These are phyloP conservation scores for Erodium moschatum DNA, from an alignment of 441 rosid species.

Conservation along the genomic window DNA sequence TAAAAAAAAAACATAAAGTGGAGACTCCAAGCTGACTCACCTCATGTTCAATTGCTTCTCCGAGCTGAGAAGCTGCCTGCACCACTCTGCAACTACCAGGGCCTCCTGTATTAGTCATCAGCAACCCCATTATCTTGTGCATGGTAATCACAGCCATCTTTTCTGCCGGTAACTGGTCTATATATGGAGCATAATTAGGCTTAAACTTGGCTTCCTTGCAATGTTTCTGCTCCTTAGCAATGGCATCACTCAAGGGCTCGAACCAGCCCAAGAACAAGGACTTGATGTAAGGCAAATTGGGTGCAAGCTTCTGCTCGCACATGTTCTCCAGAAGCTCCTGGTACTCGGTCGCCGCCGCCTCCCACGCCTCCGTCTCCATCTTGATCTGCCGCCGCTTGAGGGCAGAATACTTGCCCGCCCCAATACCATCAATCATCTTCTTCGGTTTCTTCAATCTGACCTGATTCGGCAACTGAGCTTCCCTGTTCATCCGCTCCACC, in stretches of 20 bases:
- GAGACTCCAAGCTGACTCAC: slow-evolving; percentile 29
- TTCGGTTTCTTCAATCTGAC: slow-evolving; percentile 29
- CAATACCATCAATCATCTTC: slow-evolving; percentile 54
- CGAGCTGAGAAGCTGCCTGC: slow-evolving; percentile 67
- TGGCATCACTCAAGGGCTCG: slow-evolving; percentile 73
- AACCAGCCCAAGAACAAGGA: slow-evolving; percentile 88
- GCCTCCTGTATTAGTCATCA: slow-evolving; percentile 57
- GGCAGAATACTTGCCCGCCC: slow-evolving; percentile 34
- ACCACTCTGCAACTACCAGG: slow-evolving; percentile 59
- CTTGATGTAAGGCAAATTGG: slow-evolving; percentile 78
- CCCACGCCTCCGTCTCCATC: slow-evolving; percentile 93
- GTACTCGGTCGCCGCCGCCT: slow-evolving; percentile 71
- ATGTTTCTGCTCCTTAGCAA: slow-evolving; percentile 51
- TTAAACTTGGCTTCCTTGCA: slow-evolving; percentile 31
- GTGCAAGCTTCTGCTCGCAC: slow-evolving; percentile 94
- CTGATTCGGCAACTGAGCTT: slow-evolving; percentile 23
- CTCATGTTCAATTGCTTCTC: slow-evolving; percentile 95
- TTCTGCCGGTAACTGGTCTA: slow-evolving; percentile 55
- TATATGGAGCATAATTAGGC: slow-evolving; percentile 40
- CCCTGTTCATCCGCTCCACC: slow-evolving; percentile 34
- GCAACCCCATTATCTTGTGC: slow-evolving; percentile 79
- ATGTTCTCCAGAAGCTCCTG: slow-evolving; percentile 67
- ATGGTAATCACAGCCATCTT: slow-evolving; percentile 91
- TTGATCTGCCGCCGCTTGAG: slow-evolving; percentile 61
- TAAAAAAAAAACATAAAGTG: neutral